These are phyloP conservation scores for Phlegmacium glaucopus DNA, from an alignment of 768 basidiomycete genomes.

Conservation along the genomic window DNA sequence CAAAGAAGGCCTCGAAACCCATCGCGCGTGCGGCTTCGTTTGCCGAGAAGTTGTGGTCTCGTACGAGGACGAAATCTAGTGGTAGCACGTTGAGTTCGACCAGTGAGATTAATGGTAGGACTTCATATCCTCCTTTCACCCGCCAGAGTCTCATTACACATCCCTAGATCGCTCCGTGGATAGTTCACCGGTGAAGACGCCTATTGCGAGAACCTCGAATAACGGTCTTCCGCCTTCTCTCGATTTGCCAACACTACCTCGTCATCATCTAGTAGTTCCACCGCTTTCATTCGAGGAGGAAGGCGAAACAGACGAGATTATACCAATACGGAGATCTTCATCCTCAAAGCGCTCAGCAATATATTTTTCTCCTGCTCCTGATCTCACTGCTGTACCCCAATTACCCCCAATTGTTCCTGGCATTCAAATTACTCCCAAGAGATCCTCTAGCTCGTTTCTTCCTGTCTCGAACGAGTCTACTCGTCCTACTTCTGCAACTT, in stretches of 20 bases:
- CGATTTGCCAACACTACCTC: slow-evolving; percentile 10
- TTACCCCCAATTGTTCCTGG: slow-evolving; percentile 7
- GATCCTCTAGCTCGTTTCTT: slow-evolving; percentile 9
- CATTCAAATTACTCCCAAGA: slow-evolving; percentile 1
- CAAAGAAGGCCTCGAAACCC: slow-evolving; percentile 46
- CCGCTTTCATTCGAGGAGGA: slow-evolving; percentile 10
- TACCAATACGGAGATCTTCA: slow-evolving; percentile 17
- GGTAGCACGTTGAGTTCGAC: slow-evolving; percentile 39
- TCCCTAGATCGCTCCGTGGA: neutral
- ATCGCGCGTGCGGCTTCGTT: slow-evolving; percentile 53
- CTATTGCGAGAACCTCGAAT: slow-evolving; percentile 10
- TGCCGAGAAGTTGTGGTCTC: slow-evolving; percentile 56
- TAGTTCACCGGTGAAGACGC: neutral
- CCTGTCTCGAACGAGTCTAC: slow-evolving; percentile 6
- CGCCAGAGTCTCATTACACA: neutral
- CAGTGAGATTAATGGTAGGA: slow-evolving; percentile 37
- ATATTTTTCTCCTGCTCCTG: slow-evolving; percentile 16
- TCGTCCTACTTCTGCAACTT: slow-evolving; percentile 46
- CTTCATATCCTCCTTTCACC: slow-evolving; percentile 5
- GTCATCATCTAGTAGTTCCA: neutral
- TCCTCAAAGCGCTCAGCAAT: slow-evolving; percentile 19
- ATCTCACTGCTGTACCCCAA: slow-evolving; percentile 10
- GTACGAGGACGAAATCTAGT: slow-evolving; percentile 52
- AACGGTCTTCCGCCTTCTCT: slow-evolving; percentile 11
- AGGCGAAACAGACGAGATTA: slow-evolving; percentile 6